Evolutionary conservation across 257 asterid genomes (phyloP), one percentile per base, ranked within the genome.

Genomic region (Solanum clarkiae): DNA sequence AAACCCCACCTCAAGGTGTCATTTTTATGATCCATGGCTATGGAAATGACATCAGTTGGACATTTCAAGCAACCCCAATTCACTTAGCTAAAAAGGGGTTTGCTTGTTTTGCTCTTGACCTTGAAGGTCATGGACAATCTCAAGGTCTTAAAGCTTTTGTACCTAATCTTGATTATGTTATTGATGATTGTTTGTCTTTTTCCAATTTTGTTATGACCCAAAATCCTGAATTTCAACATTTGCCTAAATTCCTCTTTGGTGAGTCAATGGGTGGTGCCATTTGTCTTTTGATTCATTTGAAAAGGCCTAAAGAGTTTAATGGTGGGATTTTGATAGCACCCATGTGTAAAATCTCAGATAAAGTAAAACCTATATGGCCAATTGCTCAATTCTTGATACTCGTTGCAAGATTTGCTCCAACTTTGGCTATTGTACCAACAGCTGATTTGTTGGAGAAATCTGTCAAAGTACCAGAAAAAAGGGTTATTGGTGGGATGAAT

Each of bases 241-340:
- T 90, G 15, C 97, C 94, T 0, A 88, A 65, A 47, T 93, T 92
- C 89, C 51, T 95, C 42, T 87, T 71, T 53, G 98, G 98, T 3
- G 98, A 92, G 44, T 95, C 97, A 2, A 95, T 95, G 98, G 98
- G 98, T 1, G 98, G 98, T 44, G 98, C 98, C 10, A 92, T 95
- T 65, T 93, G 98, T 16, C 45, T 95, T 42, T 86, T 93, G 90
- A 92, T 94, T 70, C 92, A 92, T 56, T 91, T 94, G 89, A 90
- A 88, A 87, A 51, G 29, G 7, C 93, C 91, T 1, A 60, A 81
- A 4, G 59, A 87, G 62, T 92, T 92, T 87, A 89, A 80, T 68
- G 98, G 97, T 60, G 98, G 94, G 32, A 84, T 94, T 70, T 80
- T 95, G 89, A 85, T 91, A 8, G 97, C 97, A 4, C 99, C 99